A percentile compares a stretch with the other conserved stretches of the same genome.
Evolutionary conservation across 1,284 basidiomycete species (phyloP).

Genomic region (Hemileia vastatrix): DNA sequence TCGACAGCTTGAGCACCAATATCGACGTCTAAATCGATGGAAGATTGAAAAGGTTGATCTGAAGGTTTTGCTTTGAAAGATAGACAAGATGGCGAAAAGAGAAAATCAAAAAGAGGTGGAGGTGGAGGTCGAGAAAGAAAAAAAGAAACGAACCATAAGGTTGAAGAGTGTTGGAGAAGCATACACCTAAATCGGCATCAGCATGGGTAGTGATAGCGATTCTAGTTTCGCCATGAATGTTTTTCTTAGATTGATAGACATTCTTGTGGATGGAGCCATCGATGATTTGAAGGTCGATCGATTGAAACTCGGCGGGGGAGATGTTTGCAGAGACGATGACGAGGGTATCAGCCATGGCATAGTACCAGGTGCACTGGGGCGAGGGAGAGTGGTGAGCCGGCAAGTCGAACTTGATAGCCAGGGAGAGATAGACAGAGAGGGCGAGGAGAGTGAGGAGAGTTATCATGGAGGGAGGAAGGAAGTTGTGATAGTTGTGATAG

Average conservation of each 20-base stretch:
- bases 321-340: conserved; percentile 38
- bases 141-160: conserved; percentile 52
- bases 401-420: conserved; percentile 19
- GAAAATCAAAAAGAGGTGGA: background rate
- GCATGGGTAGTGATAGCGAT: conserved; percentile 88
- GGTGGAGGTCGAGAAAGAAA: background rate
- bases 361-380: conserved; percentile 76
- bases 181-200: conserved; percentile 89
- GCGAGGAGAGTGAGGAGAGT: too few relatives aligned
- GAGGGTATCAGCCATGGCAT: conserved; percentile 70
- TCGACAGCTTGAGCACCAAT: conserved; percentile 97
- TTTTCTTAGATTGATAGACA: conserved; percentile 80
- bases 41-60: background rate
- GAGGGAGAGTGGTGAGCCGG: conserved; percentile 6
- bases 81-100: background rate
- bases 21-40: conserved; percentile 88
- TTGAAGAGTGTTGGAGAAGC: conserved; percentile 71
- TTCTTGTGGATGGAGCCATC: conserved; percentile 81
- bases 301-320: conserved; percentile 28
- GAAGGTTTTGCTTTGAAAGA: background rate
- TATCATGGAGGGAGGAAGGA: too few relatives aligned
- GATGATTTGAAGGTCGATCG: conserved; percentile 79
- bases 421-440: too few relatives aligned
- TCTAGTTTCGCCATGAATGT: conserved; percentile 79
- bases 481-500: too few relatives aligned